Evolutionary conservation across 306 rosid species (phyloP), one percentile per base, ranked within the genome.

Genomic region (Prosopis cineraria): DNA sequence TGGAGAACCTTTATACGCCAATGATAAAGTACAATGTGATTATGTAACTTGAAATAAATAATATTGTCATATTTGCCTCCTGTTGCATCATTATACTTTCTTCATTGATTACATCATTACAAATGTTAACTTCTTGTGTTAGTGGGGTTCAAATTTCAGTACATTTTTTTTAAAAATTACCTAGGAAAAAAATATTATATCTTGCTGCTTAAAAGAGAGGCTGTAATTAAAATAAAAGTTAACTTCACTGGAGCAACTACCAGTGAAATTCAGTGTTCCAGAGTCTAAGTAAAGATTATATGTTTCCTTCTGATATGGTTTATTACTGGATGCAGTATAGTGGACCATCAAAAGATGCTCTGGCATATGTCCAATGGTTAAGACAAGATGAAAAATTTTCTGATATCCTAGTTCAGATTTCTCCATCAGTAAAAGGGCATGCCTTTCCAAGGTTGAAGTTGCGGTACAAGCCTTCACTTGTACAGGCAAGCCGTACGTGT

Each of bases 381-480:
- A 92, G 87, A 79, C 87, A 81, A 75, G 98, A 95, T 79, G 52
- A 71, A 27, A 88, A 93, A 82, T 95, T 95, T 88, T 89, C 93
- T 20, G 81, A 85, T 74, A 85, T 88, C 69, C 80, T 89, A 62
- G 87, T 88, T 75, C 98, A 95, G 88, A 85, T 85, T 73, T 89
- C 96, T 83, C 90, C 89, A 53, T 88, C 98, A 59, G 25, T 78
- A 74, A 85, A 72, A 66, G 96, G 93, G 22, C 98, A 95, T n/a
- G 85, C 92, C 63, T 94, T 92, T 84, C 98, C 98, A 3, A 83
- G 83, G 77, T 86, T 94, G 89, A 92, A 84, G 89, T 85, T 95
- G 87, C 97, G 93, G 24, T 95, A 92, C 74, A 95, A 89, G 93
- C 93, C 96, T 63, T 91, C 98, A 68, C 77, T 95, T 64, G 90